Conservation (phyloP, 1,139 yeast species). For the Pneumocystis sp. region DNA sequence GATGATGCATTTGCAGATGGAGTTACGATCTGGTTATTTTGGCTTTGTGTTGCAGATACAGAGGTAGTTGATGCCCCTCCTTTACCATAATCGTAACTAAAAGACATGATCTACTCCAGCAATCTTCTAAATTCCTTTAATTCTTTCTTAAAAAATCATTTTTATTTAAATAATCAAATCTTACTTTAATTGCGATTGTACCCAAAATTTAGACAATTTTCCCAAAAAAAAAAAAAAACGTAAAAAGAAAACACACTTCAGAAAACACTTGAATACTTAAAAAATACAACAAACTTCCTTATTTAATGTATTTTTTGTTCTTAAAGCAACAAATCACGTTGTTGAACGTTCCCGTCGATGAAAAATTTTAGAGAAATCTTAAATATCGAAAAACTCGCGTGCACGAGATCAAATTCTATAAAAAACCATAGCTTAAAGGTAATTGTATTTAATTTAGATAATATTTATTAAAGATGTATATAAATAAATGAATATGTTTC, state of each 20-base stretch:
- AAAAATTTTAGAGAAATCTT: background rate
- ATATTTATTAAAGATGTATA: background rate
- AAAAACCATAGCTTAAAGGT: background rate
- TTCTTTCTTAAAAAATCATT: background rate
- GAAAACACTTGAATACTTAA: background rate
- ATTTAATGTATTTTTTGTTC: background rate
- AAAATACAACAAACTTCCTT: too few species aligned
- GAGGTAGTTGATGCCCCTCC: background rate
- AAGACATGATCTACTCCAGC: background rate
- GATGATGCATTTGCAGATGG: slow-evolving; percentile 6
- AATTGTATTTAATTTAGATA: background rate
- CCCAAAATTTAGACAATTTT: background rate
- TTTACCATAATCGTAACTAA: background rate
- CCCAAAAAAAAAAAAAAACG: background rate
- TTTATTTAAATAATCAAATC: background rate
- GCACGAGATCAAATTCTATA: background rate
- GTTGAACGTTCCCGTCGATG: background rate
- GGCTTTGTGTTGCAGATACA: background rate
- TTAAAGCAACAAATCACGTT: background rate
- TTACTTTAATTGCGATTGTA: background rate
- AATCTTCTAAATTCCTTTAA: background rate
- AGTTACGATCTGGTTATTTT: slow-evolving; percentile 11
- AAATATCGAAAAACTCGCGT: background rate
- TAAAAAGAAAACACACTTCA: background rate
- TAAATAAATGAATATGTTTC: background rate